Conservation (phyloP, 2,329 filamentous ascomycete genomes). For the Cadophora gregata region DNA sequence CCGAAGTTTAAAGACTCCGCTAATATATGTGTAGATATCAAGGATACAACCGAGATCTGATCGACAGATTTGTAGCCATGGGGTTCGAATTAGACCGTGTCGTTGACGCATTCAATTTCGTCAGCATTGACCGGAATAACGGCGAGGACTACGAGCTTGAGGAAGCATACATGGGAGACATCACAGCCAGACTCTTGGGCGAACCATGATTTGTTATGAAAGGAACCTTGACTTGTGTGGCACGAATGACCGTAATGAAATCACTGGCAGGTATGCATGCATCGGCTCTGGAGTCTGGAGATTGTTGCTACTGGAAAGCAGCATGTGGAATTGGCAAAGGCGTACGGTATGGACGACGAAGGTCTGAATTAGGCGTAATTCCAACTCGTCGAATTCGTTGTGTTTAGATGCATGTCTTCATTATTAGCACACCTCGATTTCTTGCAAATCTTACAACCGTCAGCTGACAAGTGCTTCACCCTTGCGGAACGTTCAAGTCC, state of each 20-base stretch:
- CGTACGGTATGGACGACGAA: neutral
- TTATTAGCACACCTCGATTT: neutral
- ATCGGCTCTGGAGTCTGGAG: slow-evolving; percentile 15
- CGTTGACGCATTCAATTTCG: slow-evolving; percentile 80
- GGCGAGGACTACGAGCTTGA: slow-evolving; percentile 64
- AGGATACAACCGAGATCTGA: slow-evolving; percentile 83
- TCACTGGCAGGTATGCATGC: slow-evolving; percentile 7
- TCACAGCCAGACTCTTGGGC: slow-evolving; percentile 83
- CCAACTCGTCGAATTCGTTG: neutral
- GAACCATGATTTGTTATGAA: slow-evolving; percentile 58
- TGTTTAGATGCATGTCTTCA: neutral
- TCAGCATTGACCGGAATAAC: slow-evolving; percentile 51
- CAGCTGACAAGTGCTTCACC: too few species aligned
- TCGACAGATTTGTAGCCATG: slow-evolving; percentile 88
- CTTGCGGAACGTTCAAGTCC: too few species aligned
- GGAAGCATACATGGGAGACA: slow-evolving; percentile 87
- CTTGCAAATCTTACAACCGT: too few species aligned
- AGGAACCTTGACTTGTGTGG: neutral
- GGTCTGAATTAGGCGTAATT: neutral
- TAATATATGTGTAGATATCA: slow-evolving; percentile 67
- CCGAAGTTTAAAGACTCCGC: neutral
- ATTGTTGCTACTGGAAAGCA: slow-evolving; percentile 5
- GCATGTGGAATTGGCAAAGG: neutral
- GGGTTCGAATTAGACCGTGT: slow-evolving; percentile 89
- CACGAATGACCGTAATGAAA: slow-evolving; percentile 6